Evolutionary conservation across 352 stramenopile genomes (phyloP), one percentile per base, ranked within the genome.

Genomic region (Globisporangium iwayamae): DNA sequence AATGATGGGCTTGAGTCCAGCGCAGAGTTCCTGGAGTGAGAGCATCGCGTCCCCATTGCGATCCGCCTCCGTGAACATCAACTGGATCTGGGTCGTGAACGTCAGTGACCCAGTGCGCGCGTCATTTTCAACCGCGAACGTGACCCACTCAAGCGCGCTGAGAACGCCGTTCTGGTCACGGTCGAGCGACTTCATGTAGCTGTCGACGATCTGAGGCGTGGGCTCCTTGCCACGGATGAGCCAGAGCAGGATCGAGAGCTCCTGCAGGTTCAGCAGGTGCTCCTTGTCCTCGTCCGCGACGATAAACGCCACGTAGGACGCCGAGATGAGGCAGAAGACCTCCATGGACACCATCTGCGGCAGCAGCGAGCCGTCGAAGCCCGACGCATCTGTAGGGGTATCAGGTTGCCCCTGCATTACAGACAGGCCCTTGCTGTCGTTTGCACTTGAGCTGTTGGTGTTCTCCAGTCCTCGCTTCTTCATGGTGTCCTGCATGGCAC

Each of bases 151-250:
- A 13, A 85, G 70, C 3, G 70, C 75, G 39, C 72, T 90, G 1
- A 93, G 70, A 20, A 64, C 47, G 38, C 71, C 75, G 46, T 89
- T 85, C 10, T 75, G 61, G 48, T 88, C 78, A 2, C 46, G 45
- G 34, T 90, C 81, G 22, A 93, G 71, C 22, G 84, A 82, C n/a
- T 74, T 76, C 76, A 87, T 86, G 59, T 87, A 81, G 53, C 60
- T 78, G 9, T 77, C 63, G 0, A 88, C 74, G 7, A 81, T 66
- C 0, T 20, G 47, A 11, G 45, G 25, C 2, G 64, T 70, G 13
- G 84, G 84, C 43, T 93, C 84, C 18, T 84, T 88, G 25, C 81
- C 81, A 10, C 77, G 75, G 14, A 93, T 75, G 32, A 93, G 59
- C 81, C 84, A 93, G 14, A 93, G 62, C 28, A 93, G 47, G 2